Evolutionary conservation across 768 basidiomycete species (phyloP).

Genomic region (Phaeotremella fagi): DNA sequence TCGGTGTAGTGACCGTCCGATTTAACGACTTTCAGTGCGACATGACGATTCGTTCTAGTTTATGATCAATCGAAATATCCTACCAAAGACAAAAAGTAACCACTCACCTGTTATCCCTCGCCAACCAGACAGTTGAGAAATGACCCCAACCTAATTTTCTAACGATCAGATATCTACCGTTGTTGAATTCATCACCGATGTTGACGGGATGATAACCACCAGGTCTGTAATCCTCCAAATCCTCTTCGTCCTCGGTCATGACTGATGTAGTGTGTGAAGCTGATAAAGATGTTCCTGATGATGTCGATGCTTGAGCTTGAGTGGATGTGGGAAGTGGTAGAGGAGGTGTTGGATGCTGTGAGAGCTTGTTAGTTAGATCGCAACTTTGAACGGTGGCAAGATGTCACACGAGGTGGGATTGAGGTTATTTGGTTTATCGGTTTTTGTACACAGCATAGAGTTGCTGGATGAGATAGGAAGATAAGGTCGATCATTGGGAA

Average conservation of each 20-base stretch:
- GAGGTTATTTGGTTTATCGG: too few species aligned
- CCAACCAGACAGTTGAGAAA: slow-evolving; percentile 50
- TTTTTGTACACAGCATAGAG: too few species aligned
- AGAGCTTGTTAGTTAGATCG: too few species aligned
- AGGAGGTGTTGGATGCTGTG: neutral
- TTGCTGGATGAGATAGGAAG: too few species aligned
- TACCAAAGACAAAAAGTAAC: neutral
- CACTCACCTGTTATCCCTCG: slow-evolving; percentile 48
- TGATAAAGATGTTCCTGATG: slow-evolving; percentile 26
- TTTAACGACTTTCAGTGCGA: slow-evolving; percentile 98
- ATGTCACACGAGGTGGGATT: too few species aligned
- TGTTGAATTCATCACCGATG: slow-evolving; percentile 76
- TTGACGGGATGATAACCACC: slow-evolving; percentile 63
- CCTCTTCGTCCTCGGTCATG: slow-evolving; percentile 56
- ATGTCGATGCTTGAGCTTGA: slow-evolving; percentile 23
- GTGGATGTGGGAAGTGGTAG: slow-evolving; percentile 5
- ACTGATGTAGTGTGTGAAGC: slow-evolving; percentile 40
- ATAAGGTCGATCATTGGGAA: too few species aligned
- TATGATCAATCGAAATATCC: neutral
- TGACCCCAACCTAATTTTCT: slow-evolving; percentile 71
- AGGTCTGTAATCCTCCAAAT: slow-evolving; percentile 76
- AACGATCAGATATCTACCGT: slow-evolving; percentile 75
- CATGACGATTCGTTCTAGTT: slow-evolving; percentile 82
- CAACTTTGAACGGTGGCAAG: too few species aligned
- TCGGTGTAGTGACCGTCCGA: slow-evolving; percentile 95